Evolutionary conservation across 768 basidiomycete genomes (phyloP).

Genomic region (Lentinula detonsa): DNA sequence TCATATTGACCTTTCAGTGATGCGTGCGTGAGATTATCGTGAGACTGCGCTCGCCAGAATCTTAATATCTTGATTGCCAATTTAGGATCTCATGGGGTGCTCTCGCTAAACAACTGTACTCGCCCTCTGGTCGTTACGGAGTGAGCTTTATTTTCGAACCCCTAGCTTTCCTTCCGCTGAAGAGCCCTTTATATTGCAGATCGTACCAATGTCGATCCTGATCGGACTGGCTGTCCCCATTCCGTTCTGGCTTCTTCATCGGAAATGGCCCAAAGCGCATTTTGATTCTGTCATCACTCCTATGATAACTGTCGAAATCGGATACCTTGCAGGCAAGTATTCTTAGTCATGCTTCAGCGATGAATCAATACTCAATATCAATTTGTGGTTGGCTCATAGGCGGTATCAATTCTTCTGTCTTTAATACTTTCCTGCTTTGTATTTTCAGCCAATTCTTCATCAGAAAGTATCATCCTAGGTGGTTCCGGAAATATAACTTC

Average conservation of each 20-base stretch:
- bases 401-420: conserved; percentile 19
- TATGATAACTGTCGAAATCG: conserved; percentile 19
- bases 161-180: background rate
- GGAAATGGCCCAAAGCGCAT: conserved; percentile 24
- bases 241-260: conserved; percentile 34
- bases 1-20: background rate
- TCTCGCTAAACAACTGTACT: conserved; percentile 27
- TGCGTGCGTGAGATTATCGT: conserved; percentile 1
- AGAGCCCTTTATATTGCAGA: conserved; percentile 10
- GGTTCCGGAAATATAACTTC: conserved; percentile 28
- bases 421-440: conserved; percentile 15
- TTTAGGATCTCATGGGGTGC: conserved; percentile 33
- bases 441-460: conserved; percentile 28
- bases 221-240: conserved; percentile 28
- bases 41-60: background rate
- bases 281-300: conserved; percentile 21
- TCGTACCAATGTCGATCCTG: conserved; percentile 22
- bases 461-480: conserved; percentile 24
- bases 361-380: background rate
- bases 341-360: conserved; percentile 1
- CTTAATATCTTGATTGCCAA: conserved; percentile 9
- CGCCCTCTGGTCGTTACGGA: conserved; percentile 18
- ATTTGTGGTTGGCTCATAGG: background rate
- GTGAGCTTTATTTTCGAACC: background rate
- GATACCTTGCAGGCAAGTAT: background rate